Conservation (phyloP, 768 basidiomycete genomes). For the Lentinula boryana region DNA sequence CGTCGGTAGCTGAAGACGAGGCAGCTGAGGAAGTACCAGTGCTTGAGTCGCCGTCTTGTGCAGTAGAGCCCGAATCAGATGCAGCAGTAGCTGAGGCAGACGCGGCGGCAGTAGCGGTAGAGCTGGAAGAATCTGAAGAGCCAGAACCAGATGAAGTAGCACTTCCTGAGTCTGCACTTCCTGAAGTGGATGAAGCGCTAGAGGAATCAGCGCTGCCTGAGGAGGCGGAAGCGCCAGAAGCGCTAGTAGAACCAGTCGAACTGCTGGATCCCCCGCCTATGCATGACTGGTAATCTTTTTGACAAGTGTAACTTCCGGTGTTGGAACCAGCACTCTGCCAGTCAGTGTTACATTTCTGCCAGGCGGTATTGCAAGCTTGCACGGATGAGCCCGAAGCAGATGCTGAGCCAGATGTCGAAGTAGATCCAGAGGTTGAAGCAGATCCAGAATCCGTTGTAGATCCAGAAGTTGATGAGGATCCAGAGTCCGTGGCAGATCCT, state of each 20-base stretch:
- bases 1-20: no score
- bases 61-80: no score
- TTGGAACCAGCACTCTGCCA: not conserved
- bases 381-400: not conserved
- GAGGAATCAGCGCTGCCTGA: not conserved
- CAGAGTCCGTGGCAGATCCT: not conserved
- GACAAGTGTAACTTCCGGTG: not conserved
- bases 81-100: no score
- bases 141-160: no score
- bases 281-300: not conserved
- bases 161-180: no score
- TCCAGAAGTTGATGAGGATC: not conserved
- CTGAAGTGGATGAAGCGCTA: not conserved
- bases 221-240: not conserved
- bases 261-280: not conserved
- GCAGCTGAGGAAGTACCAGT: no score
- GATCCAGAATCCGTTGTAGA: not conserved
- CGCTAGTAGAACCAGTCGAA: not conserved
- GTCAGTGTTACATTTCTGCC: not conserved
- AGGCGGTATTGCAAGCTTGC: not conserved
- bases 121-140: no score
- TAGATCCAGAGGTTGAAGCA: not conserved
- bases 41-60: no score
- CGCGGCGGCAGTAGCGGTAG: no score
- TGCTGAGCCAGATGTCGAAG: not conserved